Evolutionary conservation across 2,329 filamentous ascomycete genomes (phyloP), one percentile per base, ranked within the genome.

Genomic region (Epichloe bromicola): DNA sequence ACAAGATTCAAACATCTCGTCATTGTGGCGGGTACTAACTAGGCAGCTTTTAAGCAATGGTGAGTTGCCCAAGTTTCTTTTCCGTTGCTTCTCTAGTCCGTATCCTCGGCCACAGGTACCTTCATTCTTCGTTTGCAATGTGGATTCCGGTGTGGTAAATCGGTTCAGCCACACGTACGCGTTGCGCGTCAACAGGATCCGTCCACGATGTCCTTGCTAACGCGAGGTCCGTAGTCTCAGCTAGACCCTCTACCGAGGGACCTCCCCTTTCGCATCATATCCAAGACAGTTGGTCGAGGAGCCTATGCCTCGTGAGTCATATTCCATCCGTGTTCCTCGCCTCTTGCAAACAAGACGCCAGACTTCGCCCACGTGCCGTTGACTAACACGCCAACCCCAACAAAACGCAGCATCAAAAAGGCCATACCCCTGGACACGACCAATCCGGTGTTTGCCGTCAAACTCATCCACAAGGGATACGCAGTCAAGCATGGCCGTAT

Each of bases 401-500:
- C 26, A 30, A 10, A 30, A 30, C 0, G 26, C 67, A 91, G 89
- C 54, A 93, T 96, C 63, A 95, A 95, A 65, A 97, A 97, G 71
- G 93, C 91, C 33, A 80, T 85, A 45, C 91, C 91, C 72, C 72
- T 84, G 23, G 76, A 85, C 57, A 68, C 76, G 1, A 70, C 79
- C 26, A 77, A 72, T 26, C 91, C 91, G 33, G 74, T 98, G 53
- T 97, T 98, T 66, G 93, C 94, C 14, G 88, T 98, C 68, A 98
- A 98, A 68, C 88, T 98, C 70, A 96, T 98, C 65, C 91, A 98
- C 73, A 98, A 98, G 71, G 85, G 86, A 57, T 95, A 96, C 68
- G 94, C 93, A 52, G 79, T 88, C 60, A 86, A 85, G 60, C 82
- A 91, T 75, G 93, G 93, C 64, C 86, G 88, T 54, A 83, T 98